Conservation (phyloP, 306 rosid genomes). For the Vicia faba region DNA sequence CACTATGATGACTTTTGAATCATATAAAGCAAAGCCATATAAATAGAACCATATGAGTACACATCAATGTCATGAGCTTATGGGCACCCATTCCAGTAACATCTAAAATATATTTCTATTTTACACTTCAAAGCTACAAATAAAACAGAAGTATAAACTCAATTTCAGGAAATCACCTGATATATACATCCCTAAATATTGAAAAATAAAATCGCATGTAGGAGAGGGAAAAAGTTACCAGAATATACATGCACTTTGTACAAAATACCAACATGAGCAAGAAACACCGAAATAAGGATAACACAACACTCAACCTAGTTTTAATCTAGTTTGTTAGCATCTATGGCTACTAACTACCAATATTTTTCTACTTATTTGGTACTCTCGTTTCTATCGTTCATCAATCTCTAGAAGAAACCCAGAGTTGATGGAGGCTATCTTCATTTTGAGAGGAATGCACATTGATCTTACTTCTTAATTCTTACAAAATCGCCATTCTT, state of each 20-base stretch:
- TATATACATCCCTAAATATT: slow-evolving; percentile 49
- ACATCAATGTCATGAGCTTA: slow-evolving; percentile 29
- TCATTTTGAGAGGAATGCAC: slow-evolving; percentile 45
- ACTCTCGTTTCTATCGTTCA: slow-evolving; percentile 42
- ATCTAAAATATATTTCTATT: slow-evolving; percentile 37
- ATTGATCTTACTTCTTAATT: slow-evolving; percentile 47
- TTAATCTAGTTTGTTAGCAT: slow-evolving; percentile 50
- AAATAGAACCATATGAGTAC: slow-evolving; percentile 35
- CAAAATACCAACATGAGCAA: slow-evolving; percentile 41
- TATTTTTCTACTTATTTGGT: slow-evolving; percentile 41
- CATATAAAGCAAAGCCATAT: neutral
- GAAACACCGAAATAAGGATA: slow-evolving; percentile 33
- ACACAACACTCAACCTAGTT: slow-evolving; percentile 41
- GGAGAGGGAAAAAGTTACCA: slow-evolving; percentile 30
- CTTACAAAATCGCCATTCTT: slow-evolving; percentile 52
- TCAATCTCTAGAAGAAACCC: slow-evolving; percentile 44
- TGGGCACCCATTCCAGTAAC: slow-evolving; percentile 43
- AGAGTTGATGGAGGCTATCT: slow-evolving; percentile 43
- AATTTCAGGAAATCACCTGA: slow-evolving; percentile 46
- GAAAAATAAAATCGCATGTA: slow-evolving; percentile 33
- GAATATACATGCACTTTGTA: slow-evolving; percentile 53
- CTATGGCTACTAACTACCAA: slow-evolving; percentile 49
- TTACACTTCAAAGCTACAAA: slow-evolving; percentile 46
- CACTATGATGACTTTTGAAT: neutral
- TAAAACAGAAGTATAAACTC: slow-evolving; percentile 43